A percentile compares a stretch with the other conserved stretches of the same genome.
These are phyloP conservation scores for Lactarius hatsudake DNA, from an alignment of 768 basidiomycete genomes.

Conservation along the genomic window DNA sequence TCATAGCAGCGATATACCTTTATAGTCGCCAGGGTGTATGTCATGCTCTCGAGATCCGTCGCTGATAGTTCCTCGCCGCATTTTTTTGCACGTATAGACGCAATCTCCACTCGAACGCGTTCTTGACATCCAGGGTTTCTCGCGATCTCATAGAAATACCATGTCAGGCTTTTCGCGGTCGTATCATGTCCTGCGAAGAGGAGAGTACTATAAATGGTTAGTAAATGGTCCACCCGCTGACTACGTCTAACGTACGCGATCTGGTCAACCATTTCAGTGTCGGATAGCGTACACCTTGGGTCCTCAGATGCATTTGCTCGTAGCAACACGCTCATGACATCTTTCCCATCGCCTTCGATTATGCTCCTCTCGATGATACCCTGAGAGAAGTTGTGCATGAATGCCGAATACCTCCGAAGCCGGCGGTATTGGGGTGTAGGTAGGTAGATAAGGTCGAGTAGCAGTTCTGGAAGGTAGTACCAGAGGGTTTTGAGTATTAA, in stretches of 20 bases:
- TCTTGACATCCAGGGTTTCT: slow-evolving; percentile 4
- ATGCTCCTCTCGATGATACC: slow-evolving; percentile 18
- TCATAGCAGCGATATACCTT: neutral
- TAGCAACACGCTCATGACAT: slow-evolving; percentile 30
- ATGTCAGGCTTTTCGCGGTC: neutral
- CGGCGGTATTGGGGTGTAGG: slow-evolving; percentile 20
- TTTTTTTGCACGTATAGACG: slow-evolving; percentile 6
- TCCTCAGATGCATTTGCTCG: slow-evolving; percentile 28
- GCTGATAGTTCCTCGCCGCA: neutral
- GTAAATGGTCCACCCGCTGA: neutral
- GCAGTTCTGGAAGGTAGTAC: slow-evolving; percentile 22
- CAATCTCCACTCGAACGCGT: slow-evolving; percentile 19
- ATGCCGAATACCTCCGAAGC: slow-evolving; percentile 9
- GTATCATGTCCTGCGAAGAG: slow-evolving; percentile 7
- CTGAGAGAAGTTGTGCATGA: slow-evolving; percentile 19
- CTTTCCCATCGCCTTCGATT: slow-evolving; percentile 18
- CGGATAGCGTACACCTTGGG: slow-evolving; percentile 15
- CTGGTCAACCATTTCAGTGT: slow-evolving; percentile 27
- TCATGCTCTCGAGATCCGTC: slow-evolving; percentile 8
- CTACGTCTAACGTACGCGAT: slow-evolving; percentile 11
- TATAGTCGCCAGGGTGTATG: slow-evolving; percentile 1
- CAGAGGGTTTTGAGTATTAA: slow-evolving; percentile 22
- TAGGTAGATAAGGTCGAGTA: slow-evolving; percentile 24
- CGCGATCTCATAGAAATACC: slow-evolving; percentile 9
- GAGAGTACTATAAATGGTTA: neutral